A percentile compares a stretch with the other conserved stretches of the same genome.
phyloP scores from a whole-genome alignment of 2,329 filamentous ascomycete genomes.

The Fusarium nurragi region DNA sequence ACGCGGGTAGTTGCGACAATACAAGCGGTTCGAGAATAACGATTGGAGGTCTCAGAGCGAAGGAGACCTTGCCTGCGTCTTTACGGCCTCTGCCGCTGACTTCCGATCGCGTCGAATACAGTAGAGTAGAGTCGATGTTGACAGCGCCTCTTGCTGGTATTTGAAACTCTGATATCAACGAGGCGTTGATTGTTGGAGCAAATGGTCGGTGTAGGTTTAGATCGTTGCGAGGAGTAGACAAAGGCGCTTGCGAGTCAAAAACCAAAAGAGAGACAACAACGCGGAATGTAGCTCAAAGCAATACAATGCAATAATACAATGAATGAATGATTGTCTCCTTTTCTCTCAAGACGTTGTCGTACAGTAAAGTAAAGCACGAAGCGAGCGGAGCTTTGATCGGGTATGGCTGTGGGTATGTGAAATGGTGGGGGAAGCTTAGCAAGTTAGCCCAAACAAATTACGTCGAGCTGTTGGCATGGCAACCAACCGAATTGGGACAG shows the following conservation, averaged over 20 bases:
- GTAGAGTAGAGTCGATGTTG: conserved; percentile 6
- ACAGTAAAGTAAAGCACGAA: conserved; percentile 19
- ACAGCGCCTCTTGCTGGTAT: conserved; percentile 13
- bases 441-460: conserved; percentile 37
- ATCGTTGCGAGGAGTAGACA: background rate
- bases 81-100: conserved; percentile 37
- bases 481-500: conserved; percentile 16
- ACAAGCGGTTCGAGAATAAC: conserved; percentile 14
- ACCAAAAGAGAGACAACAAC: conserved; percentile 10
- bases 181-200: conserved; percentile 13
- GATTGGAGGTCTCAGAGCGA: conserved; percentile 15
- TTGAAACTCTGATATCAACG: conserved; percentile 27
- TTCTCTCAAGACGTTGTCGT: conserved; percentile 21
- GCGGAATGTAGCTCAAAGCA: background rate
- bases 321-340: conserved; percentile 17
- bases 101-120: background rate
- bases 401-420: conserved; percentile 28
- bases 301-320: conserved; percentile 9
- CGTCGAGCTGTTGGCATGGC: conserved; percentile 32
- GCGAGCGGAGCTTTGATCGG: conserved; percentile 35
- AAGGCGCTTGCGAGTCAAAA: background rate
- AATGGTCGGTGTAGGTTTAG: conserved; percentile 26
- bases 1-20: conserved; percentile 32
- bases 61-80: conserved; percentile 13
- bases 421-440: conserved; percentile 29